phyloP scores from a whole-genome alignment of 305 asterid genomes.

The Fraxinus sp. region DNA sequence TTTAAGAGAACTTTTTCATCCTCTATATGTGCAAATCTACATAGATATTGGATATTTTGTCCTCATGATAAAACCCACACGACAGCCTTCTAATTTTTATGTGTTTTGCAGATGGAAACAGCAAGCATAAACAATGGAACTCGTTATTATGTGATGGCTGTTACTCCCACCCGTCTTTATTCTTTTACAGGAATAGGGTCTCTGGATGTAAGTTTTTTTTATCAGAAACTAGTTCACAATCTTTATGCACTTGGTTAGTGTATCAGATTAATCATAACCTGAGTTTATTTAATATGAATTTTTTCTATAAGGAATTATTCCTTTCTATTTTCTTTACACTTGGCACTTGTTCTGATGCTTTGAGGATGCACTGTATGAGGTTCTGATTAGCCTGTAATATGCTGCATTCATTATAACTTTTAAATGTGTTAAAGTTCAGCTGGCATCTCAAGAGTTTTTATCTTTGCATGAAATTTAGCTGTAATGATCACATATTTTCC shows the following conservation, averaged over 20 bases:
- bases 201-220: slow-evolving; percentile 62
- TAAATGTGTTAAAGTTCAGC: neutral
- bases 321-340: neutral
- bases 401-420: neutral
- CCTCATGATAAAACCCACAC: slow-evolving; percentile 6
- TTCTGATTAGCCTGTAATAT: neutral
- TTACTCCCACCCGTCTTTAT: slow-evolving; percentile 93
- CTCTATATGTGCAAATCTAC: neutral
- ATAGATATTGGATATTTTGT: slow-evolving; percentile 14
- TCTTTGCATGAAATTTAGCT: neutral
- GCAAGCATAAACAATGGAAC: slow-evolving; percentile 57
- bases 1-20: neutral
- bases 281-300: neutral
- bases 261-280: neutral
- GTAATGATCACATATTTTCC: slow-evolving; percentile 1
- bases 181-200: slow-evolving; percentile 91
- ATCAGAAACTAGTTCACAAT: neutral
- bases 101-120: slow-evolving; percentile 83
- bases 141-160: slow-evolving; percentile 93
- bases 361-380: neutral
- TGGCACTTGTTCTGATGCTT: neutral
- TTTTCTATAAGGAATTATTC: neutral
- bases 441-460: neutral
- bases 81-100: neutral
- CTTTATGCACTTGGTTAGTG: slow-evolving; percentile 21